Conservation (phyloP, 2,329 filamentous ascomycete genomes). For the Ophiostoma triangulosporum region DNA sequence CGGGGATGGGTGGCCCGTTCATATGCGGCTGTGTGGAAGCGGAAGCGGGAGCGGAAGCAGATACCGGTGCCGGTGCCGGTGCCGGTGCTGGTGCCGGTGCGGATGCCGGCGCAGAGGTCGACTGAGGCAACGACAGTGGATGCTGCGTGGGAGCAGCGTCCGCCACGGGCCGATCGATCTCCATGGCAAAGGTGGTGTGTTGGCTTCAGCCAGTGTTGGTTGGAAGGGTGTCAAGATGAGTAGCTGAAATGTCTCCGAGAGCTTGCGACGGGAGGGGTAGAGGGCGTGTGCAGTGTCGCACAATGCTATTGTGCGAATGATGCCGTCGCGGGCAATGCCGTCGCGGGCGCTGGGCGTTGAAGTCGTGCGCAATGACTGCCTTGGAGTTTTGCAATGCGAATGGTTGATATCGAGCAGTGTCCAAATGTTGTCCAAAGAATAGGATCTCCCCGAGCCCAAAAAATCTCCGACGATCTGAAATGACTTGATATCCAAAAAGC, state of each 20-base stretch:
- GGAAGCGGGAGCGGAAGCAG: background rate
- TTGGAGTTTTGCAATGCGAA: background rate
- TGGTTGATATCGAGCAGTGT: background rate
- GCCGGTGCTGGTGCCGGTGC: background rate
- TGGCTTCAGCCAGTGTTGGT: background rate
- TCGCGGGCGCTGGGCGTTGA: too few relatives aligned
- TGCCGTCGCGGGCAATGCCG: too few relatives aligned
- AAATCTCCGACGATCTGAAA: background rate
- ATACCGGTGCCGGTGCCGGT: background rate
- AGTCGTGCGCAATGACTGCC: background rate
- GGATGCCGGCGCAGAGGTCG: background rate
- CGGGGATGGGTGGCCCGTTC: background rate
- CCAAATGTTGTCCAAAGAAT: too few relatives aligned
- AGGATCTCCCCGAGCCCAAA: too few relatives aligned
- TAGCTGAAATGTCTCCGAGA: too few relatives aligned
- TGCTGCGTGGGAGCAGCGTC: conserved; percentile 32
- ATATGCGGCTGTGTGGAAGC: background rate
- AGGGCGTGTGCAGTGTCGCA: too few relatives aligned
- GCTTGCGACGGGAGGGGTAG: too few relatives aligned
- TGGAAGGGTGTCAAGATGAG: too few relatives aligned
- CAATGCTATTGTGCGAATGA: too few relatives aligned
- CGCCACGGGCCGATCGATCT: conserved; percentile 4
- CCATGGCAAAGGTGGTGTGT: background rate
- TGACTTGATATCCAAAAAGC: background rate
- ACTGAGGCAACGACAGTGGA: conserved; percentile 21